Base-by-base conservation (phyloP, 768 basidiomycete genomes). In the Trichaptum fuscoviolaceum region DNA sequence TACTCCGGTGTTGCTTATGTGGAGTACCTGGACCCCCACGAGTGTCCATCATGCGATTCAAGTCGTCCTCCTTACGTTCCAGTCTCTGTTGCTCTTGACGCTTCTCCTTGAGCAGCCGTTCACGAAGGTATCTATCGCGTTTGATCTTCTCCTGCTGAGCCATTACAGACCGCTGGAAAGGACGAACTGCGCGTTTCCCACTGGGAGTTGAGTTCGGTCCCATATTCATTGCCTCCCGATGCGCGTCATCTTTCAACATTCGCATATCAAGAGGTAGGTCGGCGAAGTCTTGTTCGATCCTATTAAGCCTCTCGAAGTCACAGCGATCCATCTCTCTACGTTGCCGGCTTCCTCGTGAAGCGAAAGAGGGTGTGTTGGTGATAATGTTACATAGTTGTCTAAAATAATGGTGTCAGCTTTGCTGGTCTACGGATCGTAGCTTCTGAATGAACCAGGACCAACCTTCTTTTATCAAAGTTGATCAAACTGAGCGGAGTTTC, bases 381-480 rank as follows among this genome's bases (percentile, higher is more conserved):
- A 93, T 83, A 23, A 93, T 77, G 67, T 87, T 84, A 73, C 83
- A 86, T 24, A 94, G 75, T 68, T 90, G 86, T 70, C 92, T 93
- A 68, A 10, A 67, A 27, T 67, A 65, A 62, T 62, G 42, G 52
- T 35, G 65, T 74, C 69, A 75, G 68, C 60, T 2, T 20, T 12
- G 20, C 42, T 2, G 42, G 42, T 52, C 42, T 15, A 59, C 0
- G 58, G 30, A 64, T 57, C n/a, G n/a, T 24, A 24, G n/a, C 35
- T 5, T 18, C 27, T 34, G 9, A 59, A 27, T 66, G 20, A 68
- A 65, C 60, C 18, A 24, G 36, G 30, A 34, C 83, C 65, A 71
- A 91, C 92, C 92, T 85, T 69, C 93, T 84, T 72, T 95, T 95
- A 68, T 93, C 89, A 70, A 93, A 86, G 72, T 93, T 94, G 59